Base-by-base conservation (phyloP, 1,284 basidiomycete genomes). In the Paramarasmius palmivorus region DNA sequence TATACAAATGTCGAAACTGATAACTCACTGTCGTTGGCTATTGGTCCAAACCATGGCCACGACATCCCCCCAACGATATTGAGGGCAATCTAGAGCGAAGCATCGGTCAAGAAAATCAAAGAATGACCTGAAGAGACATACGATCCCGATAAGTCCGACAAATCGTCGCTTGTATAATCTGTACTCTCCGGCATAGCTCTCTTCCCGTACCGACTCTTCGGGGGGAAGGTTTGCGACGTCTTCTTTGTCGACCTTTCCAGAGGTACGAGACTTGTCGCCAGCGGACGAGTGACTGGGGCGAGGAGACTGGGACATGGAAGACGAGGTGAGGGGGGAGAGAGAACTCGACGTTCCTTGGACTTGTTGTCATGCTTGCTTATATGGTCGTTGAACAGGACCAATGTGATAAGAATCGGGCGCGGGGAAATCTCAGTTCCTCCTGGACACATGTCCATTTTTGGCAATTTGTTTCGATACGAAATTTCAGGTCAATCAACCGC, bases 11-110 rank as follows among this genome's bases (percentile, higher is more conserved):
- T n/a, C n/a, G n/a, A n/a, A n/a, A 36, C 7, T 37, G 34, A 15
- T 23, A 14, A 61, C 71, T 38, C 54, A 90, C 89, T 75, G 57
- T 82, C 67, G 42, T 82, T 83, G 0, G 90, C 74, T 52, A 92
- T 90, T 2, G 90, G 87, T 8, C 88, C 90, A 63, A 92, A 92
- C 88, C 77, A 81, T 2, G 86, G 78, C 78, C 82, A 82, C 12
- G 77, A 70, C 81, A 88, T 83, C 1, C 80, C 88, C 1, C 77
- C 73, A 10, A 82, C 76, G 29, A 86, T 65, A 53, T 84, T 88
- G 22, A 92, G 68, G 8, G 83, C 37, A 17, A 84, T 73, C 88
- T 90, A 52, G 25, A 40, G 20, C 45, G n/a, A 49, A 15, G 29
- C 23, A 19, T 32, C 20, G 19, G 47, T 49, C 12, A 26, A 32